Conservation (phyloP, 2,329 filamentous ascomycete genomes). For the Neurospora sp. region DNA sequence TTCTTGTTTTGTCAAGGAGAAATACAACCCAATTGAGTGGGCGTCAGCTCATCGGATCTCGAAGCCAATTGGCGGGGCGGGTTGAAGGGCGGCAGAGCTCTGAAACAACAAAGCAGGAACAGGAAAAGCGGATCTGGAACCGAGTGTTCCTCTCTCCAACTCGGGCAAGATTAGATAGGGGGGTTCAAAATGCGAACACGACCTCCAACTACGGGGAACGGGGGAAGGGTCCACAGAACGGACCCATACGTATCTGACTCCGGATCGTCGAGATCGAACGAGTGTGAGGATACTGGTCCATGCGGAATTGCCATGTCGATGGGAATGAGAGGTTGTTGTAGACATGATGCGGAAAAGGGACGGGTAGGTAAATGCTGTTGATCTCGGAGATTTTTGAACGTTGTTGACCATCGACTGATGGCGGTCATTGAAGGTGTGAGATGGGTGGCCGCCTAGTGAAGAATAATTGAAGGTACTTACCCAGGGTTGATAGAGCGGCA, state of each 20-base stretch:
- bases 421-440: not conserved
- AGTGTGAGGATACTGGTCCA: not conserved
- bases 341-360: not conserved
- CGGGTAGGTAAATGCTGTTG: not conserved
- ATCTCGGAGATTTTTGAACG: not conserved
- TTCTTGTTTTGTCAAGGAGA: not conserved
- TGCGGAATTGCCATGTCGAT: not conserved
- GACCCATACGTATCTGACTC: not conserved
- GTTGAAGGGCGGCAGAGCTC: not conserved
- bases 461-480: not conserved
- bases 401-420: not conserved
- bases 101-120: not conserved
- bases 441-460: not conserved
- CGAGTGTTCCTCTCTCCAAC: not conserved
- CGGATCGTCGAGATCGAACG: not conserved
- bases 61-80: not conserved
- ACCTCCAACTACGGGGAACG: not conserved
- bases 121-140: not conserved
- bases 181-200: not conserved
- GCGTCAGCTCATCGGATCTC: not conserved
- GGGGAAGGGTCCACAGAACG: not conserved
- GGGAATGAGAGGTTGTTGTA: not conserved
- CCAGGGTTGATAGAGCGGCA: not conserved
- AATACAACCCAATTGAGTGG: not conserved
- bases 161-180: not conserved